Evolutionary conservation across 2,329 filamentous ascomycete species (phyloP), one percentile per base, ranked within the genome.

Genomic region (Clonostachys chloroleuca): DNA sequence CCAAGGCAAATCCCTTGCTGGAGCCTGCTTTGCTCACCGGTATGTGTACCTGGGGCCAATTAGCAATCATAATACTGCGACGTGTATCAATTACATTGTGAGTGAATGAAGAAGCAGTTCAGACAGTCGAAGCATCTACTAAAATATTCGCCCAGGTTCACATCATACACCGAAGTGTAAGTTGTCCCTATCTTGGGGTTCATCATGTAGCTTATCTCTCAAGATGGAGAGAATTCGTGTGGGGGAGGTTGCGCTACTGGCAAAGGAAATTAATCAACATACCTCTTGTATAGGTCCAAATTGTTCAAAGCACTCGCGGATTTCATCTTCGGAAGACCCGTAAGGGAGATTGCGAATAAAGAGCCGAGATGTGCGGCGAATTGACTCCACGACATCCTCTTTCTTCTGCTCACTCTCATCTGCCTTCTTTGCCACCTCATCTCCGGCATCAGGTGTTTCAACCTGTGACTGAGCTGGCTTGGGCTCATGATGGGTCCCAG

Each of bases 131-230:
- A 87, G 89, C 89, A 96, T 97, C 92, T 99, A 99, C 94, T 96
- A 99, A 96, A 95, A 96, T 94, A 87, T 81, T 89, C 85, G 91
- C 85, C 86, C 86, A 84, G 83, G 69, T 78, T 90, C 77, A 83
- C 88, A 92, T 95, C 92, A 97, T 76, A 77, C 90, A 88, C 89
- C 73, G 66, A 59, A 77, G 87, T 87, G 92, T 96, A 88, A 91
- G 92, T 84, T 97, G 94, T 97, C 94, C 94, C 94, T 97, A 97
- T 97, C 94, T 87, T 30, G 87, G 88, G 82, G 74, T 89, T 97
- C 92, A 97, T 97, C 94, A 92, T 80, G 68, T 72, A 74, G 36
- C 36, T 20, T 18, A 8, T n/a, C n/a, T 18, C 30, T 16, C 42
- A 8, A 43, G 24, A 20, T 14, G 37, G 12, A 48, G 43, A 42